Evolutionary conservation across 768 basidiomycete genomes (phyloP), one percentile per base, ranked within the genome.

Genomic region (Mycena metata): DNA sequence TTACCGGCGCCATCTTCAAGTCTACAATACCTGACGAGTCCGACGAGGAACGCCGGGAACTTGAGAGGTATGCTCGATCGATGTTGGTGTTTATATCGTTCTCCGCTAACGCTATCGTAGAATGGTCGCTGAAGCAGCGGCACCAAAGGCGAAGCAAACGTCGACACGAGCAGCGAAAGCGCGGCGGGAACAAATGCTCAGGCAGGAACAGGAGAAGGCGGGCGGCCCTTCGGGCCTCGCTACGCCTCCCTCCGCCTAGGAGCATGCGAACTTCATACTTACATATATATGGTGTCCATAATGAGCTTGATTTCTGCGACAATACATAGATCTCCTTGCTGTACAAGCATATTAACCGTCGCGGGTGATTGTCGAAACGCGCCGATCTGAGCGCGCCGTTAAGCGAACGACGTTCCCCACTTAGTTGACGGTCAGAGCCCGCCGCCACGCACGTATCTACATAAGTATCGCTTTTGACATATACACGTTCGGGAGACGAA

Each of bases 1-100:
- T 95, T 17, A 91, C 93, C 39, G 98, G 97, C 9, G 91, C 92
- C 17, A 90, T 97, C 72, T 97, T 98, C 85, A 97, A 96, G 79
- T 81, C 85, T 5, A 88, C 93, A 0, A 76, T 86, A 35, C 93
- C 98, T 3, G 97, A 99, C 76, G 96, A 94, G 76, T 91, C 94
- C 10, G 96, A 98, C 75, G 92, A 93, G 76, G 98, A 98, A 75
- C 89, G 98, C 26, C 87, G 98, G 54, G 96, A 98, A 79, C 88
- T 99, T 21, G 98, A 99, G 80, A 84, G 96, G 93, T 95, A 73
- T 30, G 90, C 77, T 56, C 8, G 30, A n/a, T 2, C 9, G 30
- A n/a, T 3, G 23, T 46, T 35, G 49, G 58, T n/a, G 39, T 51
- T 75, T 8, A 49, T 52, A 66, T 50, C 36, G 59, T 55, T 36